A percentile compares a stretch with the other conserved stretches of the same genome.
phyloP scores from a whole-genome alignment of 371 early-diverging fungal genomes.

The Mortierella sp. region DNA sequence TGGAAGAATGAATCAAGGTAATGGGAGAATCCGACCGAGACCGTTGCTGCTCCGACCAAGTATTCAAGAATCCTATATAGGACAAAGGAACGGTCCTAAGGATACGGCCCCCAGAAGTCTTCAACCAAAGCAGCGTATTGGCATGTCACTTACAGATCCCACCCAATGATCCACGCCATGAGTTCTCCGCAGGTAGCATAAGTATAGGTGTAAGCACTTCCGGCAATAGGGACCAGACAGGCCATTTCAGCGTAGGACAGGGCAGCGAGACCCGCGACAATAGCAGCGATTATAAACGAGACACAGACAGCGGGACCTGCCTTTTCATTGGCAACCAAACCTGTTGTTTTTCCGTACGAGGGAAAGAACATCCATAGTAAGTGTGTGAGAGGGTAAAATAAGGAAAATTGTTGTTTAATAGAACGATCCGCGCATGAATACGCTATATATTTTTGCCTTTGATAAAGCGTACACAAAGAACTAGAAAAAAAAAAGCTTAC shows the following conservation, averaged over 20 bases:
- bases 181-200: slow-evolving; percentile 90
- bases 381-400: too few species aligned
- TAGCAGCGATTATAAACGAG: slow-evolving; percentile 78
- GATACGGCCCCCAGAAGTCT: too few species aligned
- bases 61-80: slow-evolving; percentile 74
- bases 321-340: slow-evolving; percentile 79
- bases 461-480: background rate
- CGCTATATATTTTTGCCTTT: too few species aligned
- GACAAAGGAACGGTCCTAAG: background rate
- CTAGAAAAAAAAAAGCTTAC: slow-evolving; percentile 23
- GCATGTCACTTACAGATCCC: slow-evolving; percentile 69
- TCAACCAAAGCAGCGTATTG: too few species aligned
- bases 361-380: too few species aligned
- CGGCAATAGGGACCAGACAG: slow-evolving; percentile 84
- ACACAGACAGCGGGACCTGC: slow-evolving; percentile 85
- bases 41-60: slow-evolving; percentile 81
- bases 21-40: slow-evolving; percentile 77
- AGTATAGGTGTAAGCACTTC: slow-evolving; percentile 87
- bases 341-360: slow-evolving; percentile 51
- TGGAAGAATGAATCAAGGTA: slow-evolving; percentile 78
- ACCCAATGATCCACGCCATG: slow-evolving; percentile 85
- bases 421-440: too few species aligned
- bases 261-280: slow-evolving; percentile 79
- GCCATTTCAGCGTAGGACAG: slow-evolving; percentile 87
- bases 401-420: too few species aligned